These are phyloP conservation scores for Globisporangium acanthophoron DNA, from an alignment of 352 stramenopile species.

Conservation along the genomic window DNA sequence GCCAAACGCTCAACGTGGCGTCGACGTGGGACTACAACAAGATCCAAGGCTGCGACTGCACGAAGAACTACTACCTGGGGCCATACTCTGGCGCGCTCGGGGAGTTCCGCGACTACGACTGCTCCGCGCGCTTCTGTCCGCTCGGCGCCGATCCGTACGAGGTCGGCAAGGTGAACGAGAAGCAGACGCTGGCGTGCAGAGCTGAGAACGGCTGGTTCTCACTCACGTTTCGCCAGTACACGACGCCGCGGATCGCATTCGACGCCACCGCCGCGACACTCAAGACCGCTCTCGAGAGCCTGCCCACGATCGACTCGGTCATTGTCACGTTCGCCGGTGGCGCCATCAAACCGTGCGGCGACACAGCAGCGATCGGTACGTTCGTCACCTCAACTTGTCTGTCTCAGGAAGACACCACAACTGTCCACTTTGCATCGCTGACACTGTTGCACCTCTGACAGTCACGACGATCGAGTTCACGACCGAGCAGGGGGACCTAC, in stretches of 20 bases:
- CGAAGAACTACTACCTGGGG: constrained; percentile 57
- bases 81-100: constrained; percentile 51
- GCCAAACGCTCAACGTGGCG: constrained; percentile 43
- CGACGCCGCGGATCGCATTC: constrained; percentile 46
- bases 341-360: constrained; percentile 29
- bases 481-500: constrained; percentile 60
- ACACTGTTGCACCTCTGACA: constrained; percentile 7
- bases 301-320: constrained; percentile 47
- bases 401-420: background rate
- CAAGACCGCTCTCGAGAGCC: constrained; percentile 43
- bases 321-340: constrained; percentile 42
- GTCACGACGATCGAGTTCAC: constrained; percentile 61
- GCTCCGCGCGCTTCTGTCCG: constrained; percentile 80
- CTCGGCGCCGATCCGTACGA: constrained; percentile 83
- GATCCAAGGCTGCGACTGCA: constrained; percentile 80
- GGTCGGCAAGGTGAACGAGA: constrained; percentile 59
- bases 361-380: constrained; percentile 31
- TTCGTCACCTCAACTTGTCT: constrained; percentile 1
- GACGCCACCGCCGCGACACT: constrained; percentile 32
- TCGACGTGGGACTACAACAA: constrained; percentile 81
- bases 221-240: constrained; percentile 67
- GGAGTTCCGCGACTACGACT: constrained; percentile 60
- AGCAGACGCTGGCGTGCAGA: constrained; percentile 51
- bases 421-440: background rate
- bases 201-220: constrained; percentile 52